Evolutionary conservation across 2,329 filamentous ascomycete genomes (phyloP), one percentile per base, ranked within the genome.

Genomic region (Pseudogymnoascus sp.): DNA sequence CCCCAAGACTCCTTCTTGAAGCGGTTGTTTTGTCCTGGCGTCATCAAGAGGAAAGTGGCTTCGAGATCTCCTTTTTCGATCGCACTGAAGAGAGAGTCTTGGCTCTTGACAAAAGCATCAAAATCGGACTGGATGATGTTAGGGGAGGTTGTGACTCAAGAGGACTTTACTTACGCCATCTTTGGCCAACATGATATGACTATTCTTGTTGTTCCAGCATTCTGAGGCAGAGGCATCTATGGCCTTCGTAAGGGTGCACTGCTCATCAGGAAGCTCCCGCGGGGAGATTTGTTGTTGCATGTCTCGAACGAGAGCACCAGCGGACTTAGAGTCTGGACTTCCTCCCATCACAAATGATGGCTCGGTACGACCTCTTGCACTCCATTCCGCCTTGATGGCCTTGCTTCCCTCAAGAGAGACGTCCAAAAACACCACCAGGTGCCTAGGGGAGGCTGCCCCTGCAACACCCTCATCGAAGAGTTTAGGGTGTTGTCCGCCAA

Each of bases 401-500:
- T 54, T 54, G 47, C 47, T 54, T 20, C 47, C 47, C n/a, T 54
- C 47, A 32, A 54, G n/a, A 32, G 47, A 32, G 47, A 54, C 47
- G 47, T 54, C 47, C 47, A 54, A 32, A 11, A 54, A 54, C 28
- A 54, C 47, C 28, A 54, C 47, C 11, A 54, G 47, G 28, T 54
- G 47, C 16, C 25, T 54, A 20, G 47, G 47, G 16, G 47, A 54
- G 11, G 28, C 14, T 32, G 47, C n/a, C 28, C 28, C 47, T 39
- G 62, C 54, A 28, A 58, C 41, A 20, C 25, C 41, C 73, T 62
- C 72, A 47, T 72, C 73, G 66, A 89, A 85, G 34, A 89, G 73
- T 18, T 77, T 71, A 60, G 74, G 66, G 6, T 79, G 72, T 30
- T 74, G 69, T 64, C 80, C 82, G 64, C 84, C 86, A 71, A 84